Base-by-base conservation (phyloP, 192 early-diverging fungal genomes). In the Gryganskiella cystojenkinii region DNA sequence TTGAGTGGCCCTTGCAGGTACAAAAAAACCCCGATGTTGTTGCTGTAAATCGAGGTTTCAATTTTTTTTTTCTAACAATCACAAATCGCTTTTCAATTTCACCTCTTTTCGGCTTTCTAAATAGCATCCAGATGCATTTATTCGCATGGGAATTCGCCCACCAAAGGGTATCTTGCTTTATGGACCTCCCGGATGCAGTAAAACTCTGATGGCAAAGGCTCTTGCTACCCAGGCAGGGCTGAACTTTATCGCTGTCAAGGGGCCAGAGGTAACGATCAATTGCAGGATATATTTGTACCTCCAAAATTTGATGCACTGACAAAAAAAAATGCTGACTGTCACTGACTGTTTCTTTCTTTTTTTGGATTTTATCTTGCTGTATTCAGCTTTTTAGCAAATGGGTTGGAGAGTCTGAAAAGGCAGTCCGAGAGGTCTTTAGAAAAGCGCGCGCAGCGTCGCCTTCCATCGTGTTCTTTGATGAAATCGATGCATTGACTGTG, bases 351-450 rank as follows among this genome's bases (percentile, higher is more conserved):
- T 15, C 15, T 56, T 53, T 56, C 59, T 59, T 81, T 17, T 20
- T 13, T 42, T 3, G 4, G 15, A 8, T 25, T 13, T 14, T 42
- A 35, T 31, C 40, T 20, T 14, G 24, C 15, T 35, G 4, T 56
- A 9, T 54, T 3, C 56, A 95, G 93, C 82, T 98, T 14, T 97
- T 98, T 71, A 98, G 95, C 85, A 99, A 98, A 78, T 99, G 96
- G 96, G 98, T 99, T 8, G 98, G 98, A 28, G 98, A 99, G 68
- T 96, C 95, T 3, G 98, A 99, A 81, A 97, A 96, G 83, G 95
- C 96, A 4, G 93, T 99, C 3, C 89, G 91, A 5, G 92, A 95
- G 61, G 89, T 98, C n/a, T 99, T 99, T 64, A 85, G 90, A 37
- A 97, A 96, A 81, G 98, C 98, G 11, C 81, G 98, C 9, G 93